These are phyloP conservation scores for Saccharomycopsis selenospora DNA, from an alignment of 805 yeast species.

Conservation along the genomic window DNA sequence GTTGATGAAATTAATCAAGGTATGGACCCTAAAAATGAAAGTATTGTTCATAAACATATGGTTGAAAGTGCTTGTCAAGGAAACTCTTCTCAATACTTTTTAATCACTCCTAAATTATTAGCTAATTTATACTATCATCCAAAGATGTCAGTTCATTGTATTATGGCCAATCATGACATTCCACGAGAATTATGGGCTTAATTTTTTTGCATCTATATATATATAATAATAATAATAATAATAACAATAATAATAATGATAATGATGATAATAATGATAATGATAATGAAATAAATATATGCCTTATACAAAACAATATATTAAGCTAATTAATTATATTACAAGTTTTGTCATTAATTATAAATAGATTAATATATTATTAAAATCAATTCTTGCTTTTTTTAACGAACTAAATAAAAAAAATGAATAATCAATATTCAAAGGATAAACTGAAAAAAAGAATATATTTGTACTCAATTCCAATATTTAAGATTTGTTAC, in stretches of 20 bases:
- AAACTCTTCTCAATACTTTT: conserved; percentile 69
- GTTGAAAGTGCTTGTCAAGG: conserved; percentile 71
- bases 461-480: neutral
- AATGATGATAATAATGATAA: neutral
- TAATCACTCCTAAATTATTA: conserved; percentile 87
- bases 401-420: neutral
- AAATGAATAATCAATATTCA: neutral
- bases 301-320: neutral
- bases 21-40: conserved; percentile 92
- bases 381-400: neutral
- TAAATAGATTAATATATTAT: neutral
- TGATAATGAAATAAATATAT: neutral
- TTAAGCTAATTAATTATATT: neutral
- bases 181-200: conserved; percentile 4
- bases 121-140: conserved; percentile 71
- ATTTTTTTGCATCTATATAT: too few species aligned
- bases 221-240: neutral
- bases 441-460: neutral
- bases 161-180: conserved; percentile 40
- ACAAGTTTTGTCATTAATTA: neutral
- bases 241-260: neutral
- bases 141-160: conserved; percentile 80
- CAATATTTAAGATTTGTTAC: too few species aligned
- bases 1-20: conserved; percentile 99
- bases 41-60: conserved; percentile 75